phyloP scores from a whole-genome alignment of 257 asterid genomes.

The Capsicum chinense region DNA sequence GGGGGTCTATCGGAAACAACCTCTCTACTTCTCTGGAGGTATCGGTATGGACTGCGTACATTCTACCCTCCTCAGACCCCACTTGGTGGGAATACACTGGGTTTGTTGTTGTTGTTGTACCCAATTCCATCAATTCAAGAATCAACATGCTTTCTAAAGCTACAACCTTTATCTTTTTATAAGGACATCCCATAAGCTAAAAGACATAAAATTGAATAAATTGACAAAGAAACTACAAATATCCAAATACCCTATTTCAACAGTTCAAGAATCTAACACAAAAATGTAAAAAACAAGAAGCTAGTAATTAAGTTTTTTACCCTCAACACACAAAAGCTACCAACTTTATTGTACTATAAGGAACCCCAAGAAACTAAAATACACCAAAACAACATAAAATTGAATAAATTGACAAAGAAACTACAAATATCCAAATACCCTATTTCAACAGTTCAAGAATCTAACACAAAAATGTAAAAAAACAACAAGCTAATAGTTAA shows the following conservation, averaged over 20 bases:
- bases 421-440: not conserved
- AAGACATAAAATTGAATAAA: constrained; percentile 16
- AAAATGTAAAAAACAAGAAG: not conserved
- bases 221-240: not conserved
- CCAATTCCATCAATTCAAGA: no score
- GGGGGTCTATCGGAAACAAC: no score
- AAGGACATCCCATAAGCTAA: not conserved
- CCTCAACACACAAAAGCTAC: not conserved
- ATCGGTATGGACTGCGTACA: no score
- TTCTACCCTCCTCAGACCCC: no score
- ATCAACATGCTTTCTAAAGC: not conserved
- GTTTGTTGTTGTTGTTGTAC: no score
- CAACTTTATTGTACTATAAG: not conserved
- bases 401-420: not conserved
- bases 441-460: not conserved
- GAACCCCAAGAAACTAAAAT: not conserved
- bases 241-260: not conserved
- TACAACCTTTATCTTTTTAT: not conserved
- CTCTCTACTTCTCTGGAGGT: no score
- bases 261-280: not conserved
- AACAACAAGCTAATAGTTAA: not conserved
- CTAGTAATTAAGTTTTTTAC: not conserved
- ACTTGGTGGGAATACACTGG: no score
- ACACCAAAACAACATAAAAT: not conserved
- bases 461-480: no score